Conservation (phyloP, 2,329 filamentous ascomycete genomes). For the Colletotrichum tofieldiae region DNA sequence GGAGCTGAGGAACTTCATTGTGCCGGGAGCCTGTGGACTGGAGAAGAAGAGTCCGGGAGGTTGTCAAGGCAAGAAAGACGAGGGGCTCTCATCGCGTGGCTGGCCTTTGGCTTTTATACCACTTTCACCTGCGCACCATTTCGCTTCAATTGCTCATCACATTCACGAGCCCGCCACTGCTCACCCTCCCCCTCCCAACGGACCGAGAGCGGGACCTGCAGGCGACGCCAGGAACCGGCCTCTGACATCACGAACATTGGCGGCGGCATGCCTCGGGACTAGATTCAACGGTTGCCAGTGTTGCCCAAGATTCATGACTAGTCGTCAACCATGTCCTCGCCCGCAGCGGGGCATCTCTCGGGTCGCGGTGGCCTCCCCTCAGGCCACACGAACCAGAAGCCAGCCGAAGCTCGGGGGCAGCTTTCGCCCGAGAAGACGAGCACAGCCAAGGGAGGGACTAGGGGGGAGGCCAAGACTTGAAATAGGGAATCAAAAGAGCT, state of each 20-base stretch:
- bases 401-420: constrained; percentile 14
- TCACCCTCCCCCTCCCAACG: background rate
- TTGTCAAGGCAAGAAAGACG: constrained; percentile 1
- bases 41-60: background rate
- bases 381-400: constrained; percentile 8
- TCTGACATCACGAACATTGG: constrained; percentile 42
- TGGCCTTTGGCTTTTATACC: constrained; percentile 18
- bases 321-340: constrained; percentile 20
- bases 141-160: background rate
- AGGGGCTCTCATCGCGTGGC: background rate
- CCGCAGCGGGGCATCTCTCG: constrained; percentile 37
- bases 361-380: background rate
- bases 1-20: constrained; percentile 44
- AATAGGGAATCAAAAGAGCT: background rate
- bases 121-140: background rate
- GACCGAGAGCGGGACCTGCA: constrained; percentile 34
- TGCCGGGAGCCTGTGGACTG: background rate
- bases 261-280: background rate
- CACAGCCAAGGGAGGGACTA: constrained; percentile 6
- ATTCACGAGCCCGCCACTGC: background rate
- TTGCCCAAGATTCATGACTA: constrained; percentile 9
- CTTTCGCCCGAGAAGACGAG: constrained; percentile 36
- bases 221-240: constrained; percentile 16
- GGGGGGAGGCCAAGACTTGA: background rate
- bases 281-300: constrained; percentile 7